A percentile compares a stretch with the other conserved stretches of the same genome.
These are phyloP conservation scores for Lumnitzera racemosa DNA, from an alignment of 345 rosid genomes.

Conservation along the genomic window DNA sequence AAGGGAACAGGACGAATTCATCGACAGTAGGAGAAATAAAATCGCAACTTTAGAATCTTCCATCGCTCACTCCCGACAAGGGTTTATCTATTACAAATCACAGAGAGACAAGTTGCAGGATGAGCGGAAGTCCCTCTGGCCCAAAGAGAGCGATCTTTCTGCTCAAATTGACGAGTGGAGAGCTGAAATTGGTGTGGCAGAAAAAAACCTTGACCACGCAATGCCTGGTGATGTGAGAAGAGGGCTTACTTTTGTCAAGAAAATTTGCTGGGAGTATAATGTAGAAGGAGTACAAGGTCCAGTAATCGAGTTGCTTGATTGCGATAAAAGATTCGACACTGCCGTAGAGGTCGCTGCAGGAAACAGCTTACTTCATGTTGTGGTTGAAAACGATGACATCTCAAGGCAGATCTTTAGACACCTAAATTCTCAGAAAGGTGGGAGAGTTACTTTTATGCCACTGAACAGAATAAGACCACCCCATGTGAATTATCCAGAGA, in stretches of 20 bases:
- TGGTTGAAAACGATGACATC: constrained; percentile 86
- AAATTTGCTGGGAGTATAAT: constrained; percentile 50
- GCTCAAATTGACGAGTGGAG: constrained; percentile 78
- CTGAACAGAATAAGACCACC: constrained; percentile 88
- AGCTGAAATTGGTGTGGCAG: constrained; percentile 83
- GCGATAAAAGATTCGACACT: constrained; percentile 88
- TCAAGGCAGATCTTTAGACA: constrained; percentile 85
- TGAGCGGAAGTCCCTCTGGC: constrained; percentile 90
- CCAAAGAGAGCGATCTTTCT: constrained; percentile 72
- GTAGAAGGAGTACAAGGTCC: constrained; percentile 87
- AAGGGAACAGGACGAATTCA: constrained; percentile 42
- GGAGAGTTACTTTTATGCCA: constrained; percentile 92
- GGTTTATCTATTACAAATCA: constrained; percentile 38
- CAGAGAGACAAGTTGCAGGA: constrained; percentile 80
- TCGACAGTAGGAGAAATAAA: constrained; percentile 45
- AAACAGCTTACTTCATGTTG: constrained; percentile 94
- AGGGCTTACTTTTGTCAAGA: constrained; percentile 69
- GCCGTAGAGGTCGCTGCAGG: constrained; percentile 99
- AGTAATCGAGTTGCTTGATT: constrained; percentile 87
- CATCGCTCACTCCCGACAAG: constrained; percentile 51
- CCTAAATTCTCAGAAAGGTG: constrained; percentile 81
- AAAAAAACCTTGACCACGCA: constrained; percentile 95
- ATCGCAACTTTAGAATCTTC: constrained; percentile 44
- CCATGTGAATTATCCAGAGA: constrained; percentile 64
- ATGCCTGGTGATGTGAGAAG: constrained; percentile 99